Evolutionary conservation across 345 rosid species (phyloP), one percentile per base, ranked within the genome.

Genomic region (Acer campestre): DNA sequence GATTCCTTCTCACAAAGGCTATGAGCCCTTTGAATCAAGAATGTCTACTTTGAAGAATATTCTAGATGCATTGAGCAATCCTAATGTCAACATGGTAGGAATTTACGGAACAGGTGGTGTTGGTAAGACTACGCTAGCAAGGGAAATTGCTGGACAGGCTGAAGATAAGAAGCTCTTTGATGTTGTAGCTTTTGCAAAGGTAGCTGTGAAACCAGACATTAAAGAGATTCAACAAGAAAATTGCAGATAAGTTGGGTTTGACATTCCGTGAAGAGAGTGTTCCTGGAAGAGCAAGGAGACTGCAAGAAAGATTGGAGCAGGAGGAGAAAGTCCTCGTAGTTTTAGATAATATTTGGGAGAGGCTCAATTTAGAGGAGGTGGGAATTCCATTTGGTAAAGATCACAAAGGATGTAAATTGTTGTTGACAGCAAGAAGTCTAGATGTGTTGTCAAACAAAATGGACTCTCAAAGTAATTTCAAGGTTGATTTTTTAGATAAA

Each of bases 1-100:
- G 59, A 31, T 68, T 2, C 1, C 58, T 0, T 14, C 77, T 1
- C 1, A n/a, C 38, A 55, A 46, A 49, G 64, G 48, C 20, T 80
- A 62, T 12, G 8, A 42, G 70, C 9, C 51, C 18, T 64, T 80
- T 29, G 73, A 76, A 20, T 80, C 83, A 18, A 80, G 83, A 65
- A 58, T 62, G 49, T 18, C 22, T 1, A 29, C 31, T 25, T 0
- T 80, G 51, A 35, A 56, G 46, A 18, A 23, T 9, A 65, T 80
- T 17, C 4, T 75, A 71, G n/a, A 4, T 18, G 71, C 76, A 10
- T 8, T 71, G 6, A 42, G 18, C 38, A 31, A 31, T 31, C 6
- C 38, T 31, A 6, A 31, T 31, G 38, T 31, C 25, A 25, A 61
- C 29, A 35, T 49, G 18, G 51, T 80, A 53, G 82, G 82, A 10